Base-by-base conservation (phyloP, 306 rosid genomes). In the Trichosanthes cucumerina region DNA sequence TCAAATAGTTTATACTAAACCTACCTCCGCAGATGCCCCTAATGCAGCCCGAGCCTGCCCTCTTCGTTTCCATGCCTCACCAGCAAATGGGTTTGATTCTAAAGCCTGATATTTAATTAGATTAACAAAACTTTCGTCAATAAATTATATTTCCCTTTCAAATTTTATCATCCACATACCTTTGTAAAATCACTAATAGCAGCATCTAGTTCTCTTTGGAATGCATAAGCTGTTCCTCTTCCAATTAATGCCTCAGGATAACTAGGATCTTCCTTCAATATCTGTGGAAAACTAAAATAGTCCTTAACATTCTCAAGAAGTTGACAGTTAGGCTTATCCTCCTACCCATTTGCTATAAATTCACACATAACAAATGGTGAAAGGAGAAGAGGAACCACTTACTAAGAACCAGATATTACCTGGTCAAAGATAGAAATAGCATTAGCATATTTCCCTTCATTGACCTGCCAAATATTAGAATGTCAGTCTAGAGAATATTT, bases 1-100 rank as follows among this genome's bases (percentile, higher is more conserved):
- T 18, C 44, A 19, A 78, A 44, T 72, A 74, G 82, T 69, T 57
- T 44, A 44, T 81, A 82, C 44, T 69, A 34, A 47, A 80, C 87
- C 90, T 81, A 92, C 99, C 95, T 88, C 96, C 81, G 83, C 86
- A 85, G 88, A 89, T 84, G 90, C 89, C 80, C 99, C 99, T 78
- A 95, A 85, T n/a, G 97, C 99, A 72, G 99, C 97, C 72, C 93
- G 92, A 46, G 99, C 99, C 84, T 95, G 99, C 83, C 99, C 99
- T 86, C 99, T 92, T 81, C 99, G 88, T 81, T 95, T 95, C 99
- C 99, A 95, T 80, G 97, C 99, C 87, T 95, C 99, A 63, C 93
- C 89, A 77, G 97, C 97, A 36, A 84, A 82, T 46, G 96, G 91
- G 87, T 95, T 95, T 75, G 88, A 87, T 86, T 92, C 89, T 84